Conservation (phyloP, 2,329 filamentous ascomycete species). For the Botrytis hyacinthi region DNA sequence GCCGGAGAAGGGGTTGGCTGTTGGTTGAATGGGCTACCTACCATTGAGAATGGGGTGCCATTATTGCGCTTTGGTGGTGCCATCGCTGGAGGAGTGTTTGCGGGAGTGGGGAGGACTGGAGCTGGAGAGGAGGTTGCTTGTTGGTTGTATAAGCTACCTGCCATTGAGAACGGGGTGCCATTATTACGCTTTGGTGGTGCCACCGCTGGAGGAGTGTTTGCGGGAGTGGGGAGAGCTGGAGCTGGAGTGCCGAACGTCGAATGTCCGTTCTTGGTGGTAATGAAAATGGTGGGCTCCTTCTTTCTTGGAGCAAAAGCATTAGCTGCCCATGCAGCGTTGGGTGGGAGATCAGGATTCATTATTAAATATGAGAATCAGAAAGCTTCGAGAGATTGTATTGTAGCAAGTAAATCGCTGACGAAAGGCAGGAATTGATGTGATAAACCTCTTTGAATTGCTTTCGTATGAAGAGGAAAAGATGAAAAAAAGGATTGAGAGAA, state of each 20-base stretch:
- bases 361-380: not conserved
- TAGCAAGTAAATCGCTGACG: not conserved
- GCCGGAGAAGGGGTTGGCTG: not conserved
- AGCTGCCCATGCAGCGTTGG: not conserved
- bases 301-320: not conserved
- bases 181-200: not conserved
- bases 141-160: not conserved
- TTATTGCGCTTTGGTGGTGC: not conserved
- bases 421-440: not conserved
- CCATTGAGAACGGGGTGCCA: not conserved
- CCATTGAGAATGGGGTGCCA: not conserved
- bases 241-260: not conserved
- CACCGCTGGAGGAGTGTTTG: not conserved
- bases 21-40: not conserved
- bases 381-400: not conserved
- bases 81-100: not conserved
- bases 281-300: not conserved
- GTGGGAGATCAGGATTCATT: not conserved
- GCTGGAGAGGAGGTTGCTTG: no score
- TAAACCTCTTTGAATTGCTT: not conserved
- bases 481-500: not conserved
- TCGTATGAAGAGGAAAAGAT: not conserved
- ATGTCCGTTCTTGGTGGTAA: not conserved
- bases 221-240: not conserved
- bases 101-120: not conserved